Percentiles rank a stretch among this genome's conserved stretches.
Conservation (phyloP, 1,139 yeast species). For the Martiniozyma asiatica region DNA sequence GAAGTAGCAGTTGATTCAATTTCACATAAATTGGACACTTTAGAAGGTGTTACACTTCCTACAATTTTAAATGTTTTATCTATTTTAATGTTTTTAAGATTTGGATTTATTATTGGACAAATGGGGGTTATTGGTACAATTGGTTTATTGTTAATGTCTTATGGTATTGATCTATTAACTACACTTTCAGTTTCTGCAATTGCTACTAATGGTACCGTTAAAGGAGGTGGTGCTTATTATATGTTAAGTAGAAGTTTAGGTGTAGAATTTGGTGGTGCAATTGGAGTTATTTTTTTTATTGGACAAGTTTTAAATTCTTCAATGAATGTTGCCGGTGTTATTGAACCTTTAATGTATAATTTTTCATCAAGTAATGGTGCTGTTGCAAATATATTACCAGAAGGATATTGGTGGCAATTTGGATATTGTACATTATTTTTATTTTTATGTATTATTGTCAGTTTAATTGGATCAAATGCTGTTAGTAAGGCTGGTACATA, state of each 20-base stretch:
- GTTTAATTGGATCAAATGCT: conserved; percentile 70
- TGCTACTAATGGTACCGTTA: conserved; percentile 71
- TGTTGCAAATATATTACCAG: conserved; percentile 40
- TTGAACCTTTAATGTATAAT: conserved; percentile 61
- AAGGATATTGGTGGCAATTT: conserved; percentile 42
- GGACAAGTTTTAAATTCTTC: conserved; percentile 71
- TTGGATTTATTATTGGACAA: conserved; percentile 71
- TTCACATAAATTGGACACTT: conserved; percentile 47
- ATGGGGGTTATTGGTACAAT: conserved; percentile 61
- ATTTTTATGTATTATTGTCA: conserved; percentile 61
- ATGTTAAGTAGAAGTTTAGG: conserved; percentile 74
- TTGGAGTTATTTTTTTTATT: conserved; percentile 63
- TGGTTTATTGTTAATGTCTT: conserved; percentile 45
- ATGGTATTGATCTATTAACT: conserved; percentile 53
- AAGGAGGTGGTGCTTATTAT: conserved; percentile 78
- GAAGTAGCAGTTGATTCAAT: conserved; percentile 1
- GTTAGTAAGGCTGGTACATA: conserved; percentile 79
- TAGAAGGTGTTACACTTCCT: conserved; percentile 70
- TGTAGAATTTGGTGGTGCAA: conserved; percentile 78
- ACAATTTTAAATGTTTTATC: conserved; percentile 68
- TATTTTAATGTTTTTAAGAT: conserved; percentile 67
- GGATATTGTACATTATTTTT: conserved; percentile 42
- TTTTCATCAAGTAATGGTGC: conserved; percentile 51
- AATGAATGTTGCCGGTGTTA: conserved; percentile 68
- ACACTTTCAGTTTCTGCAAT: conserved; percentile 68